Percentiles rank a stretch among this genome's conserved stretches.
These are phyloP conservation scores for Pichia occidentalis DNA, from an alignment of 805 yeast genomes.

Conservation along the genomic window DNA sequence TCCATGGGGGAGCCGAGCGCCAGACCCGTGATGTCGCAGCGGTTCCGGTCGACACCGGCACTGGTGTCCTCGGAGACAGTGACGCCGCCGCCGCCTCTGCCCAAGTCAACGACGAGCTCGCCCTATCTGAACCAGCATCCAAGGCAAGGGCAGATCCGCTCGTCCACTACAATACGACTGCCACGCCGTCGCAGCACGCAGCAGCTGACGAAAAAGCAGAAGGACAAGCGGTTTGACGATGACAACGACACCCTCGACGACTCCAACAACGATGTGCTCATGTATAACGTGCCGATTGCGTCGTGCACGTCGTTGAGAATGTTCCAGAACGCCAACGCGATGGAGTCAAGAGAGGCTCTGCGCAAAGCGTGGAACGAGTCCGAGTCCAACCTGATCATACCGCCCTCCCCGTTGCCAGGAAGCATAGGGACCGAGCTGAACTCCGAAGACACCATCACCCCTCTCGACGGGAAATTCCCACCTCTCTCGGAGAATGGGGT, in stretches of 20 bases:
- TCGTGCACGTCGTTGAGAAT: slow-evolving; percentile 28
- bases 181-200: slow-evolving; percentile 12
- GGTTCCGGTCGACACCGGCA: slow-evolving; percentile 11
- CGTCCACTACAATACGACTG: slow-evolving; percentile 3
- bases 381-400: slow-evolving; percentile 26
- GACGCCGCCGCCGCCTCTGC: not conserved
- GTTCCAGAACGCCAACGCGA: slow-evolving; percentile 17
- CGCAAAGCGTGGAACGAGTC: slow-evolving; percentile 23
- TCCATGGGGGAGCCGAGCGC: no score
- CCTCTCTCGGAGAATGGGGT: no score
- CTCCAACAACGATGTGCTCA: slow-evolving; percentile 33
- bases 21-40: slow-evolving; percentile 1
- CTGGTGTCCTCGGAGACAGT: not conserved
- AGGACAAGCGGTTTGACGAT: slow-evolving; percentile 28
- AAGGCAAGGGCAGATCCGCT: slow-evolving; percentile 1
- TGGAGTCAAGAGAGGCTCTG: slow-evolving; percentile 19
- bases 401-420: slow-evolving; percentile 51
- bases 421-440: no score
- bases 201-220: slow-evolving; percentile 22
- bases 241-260: slow-evolving; percentile 29
- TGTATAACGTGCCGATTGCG: slow-evolving; percentile 52
- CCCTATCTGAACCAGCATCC: slow-evolving; percentile 1
- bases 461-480: no score
- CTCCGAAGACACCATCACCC: no score
- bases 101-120: slow-evolving; percentile 7